Conservation (phyloP, 345 rosid genomes). For the Cardamine resedifolia region DNA sequence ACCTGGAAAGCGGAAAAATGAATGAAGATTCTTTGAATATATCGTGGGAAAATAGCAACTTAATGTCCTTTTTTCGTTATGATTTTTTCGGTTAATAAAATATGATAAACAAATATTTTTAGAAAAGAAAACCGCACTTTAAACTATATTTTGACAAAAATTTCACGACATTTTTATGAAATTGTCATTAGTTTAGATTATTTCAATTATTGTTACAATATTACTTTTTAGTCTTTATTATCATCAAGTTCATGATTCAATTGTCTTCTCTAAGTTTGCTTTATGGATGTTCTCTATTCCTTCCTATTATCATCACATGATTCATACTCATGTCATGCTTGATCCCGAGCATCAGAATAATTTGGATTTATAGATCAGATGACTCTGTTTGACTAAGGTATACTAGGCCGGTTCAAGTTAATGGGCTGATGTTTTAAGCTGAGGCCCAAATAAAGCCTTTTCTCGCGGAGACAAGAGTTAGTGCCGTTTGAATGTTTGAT, state of each 20-base stretch:
- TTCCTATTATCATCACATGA: neutral
- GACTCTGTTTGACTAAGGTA: neutral
- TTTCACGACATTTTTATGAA: neutral
- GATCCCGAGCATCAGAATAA: neutral
- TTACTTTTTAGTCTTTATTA: too few relatives aligned
- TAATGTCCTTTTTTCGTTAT: neutral
- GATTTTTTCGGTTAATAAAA: neutral
- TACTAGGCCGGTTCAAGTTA: neutral
- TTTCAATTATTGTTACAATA: too few relatives aligned
- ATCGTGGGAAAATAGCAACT: neutral
- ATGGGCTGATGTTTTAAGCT: neutral
- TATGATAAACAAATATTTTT: neutral
- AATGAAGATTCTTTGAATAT: neutral
- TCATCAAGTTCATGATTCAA: neutral
- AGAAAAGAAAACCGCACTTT: neutral
- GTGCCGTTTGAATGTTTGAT: too few relatives aligned
- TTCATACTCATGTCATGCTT: neutral
- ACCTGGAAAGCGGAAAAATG: slow-evolving; percentile 31
- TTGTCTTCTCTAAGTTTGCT: neutral
- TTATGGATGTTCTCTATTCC: neutral
- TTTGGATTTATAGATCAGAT: neutral
- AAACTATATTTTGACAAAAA: neutral
- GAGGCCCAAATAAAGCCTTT: neutral
- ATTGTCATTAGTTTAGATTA: neutral
- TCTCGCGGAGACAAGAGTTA: neutral